A percentile compares a stretch with the other conserved stretches of the same genome.
phyloP scores from a whole-genome alignment of 768 basidiomycete species.

The Pulveroboletus sp. region DNA sequence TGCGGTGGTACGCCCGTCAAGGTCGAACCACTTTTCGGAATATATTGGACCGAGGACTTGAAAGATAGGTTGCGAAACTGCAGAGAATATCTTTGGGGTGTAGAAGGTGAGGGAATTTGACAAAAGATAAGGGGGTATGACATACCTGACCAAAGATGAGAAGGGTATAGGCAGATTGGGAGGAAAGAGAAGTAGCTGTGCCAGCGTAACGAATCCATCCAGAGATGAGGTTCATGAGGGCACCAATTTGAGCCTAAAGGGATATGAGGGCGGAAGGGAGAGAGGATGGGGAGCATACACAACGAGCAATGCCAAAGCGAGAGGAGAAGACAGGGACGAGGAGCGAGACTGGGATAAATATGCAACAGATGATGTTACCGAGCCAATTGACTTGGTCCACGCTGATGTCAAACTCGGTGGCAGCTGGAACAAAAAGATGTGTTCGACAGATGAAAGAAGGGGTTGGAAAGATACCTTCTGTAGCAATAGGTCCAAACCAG shows the following conservation, averaged over 20 bases:
- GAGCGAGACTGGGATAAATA: conserved; percentile 62
- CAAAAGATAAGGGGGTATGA: neutral
- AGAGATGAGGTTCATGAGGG: conserved; percentile 50
- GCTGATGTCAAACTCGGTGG: conserved; percentile 60
- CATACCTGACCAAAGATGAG: conserved; percentile 68
- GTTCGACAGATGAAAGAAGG: neutral
- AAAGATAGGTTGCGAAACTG: conserved; percentile 65
- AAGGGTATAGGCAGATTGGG: conserved; percentile 54
- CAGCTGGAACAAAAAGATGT: conserved; percentile 38
- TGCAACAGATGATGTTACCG: conserved; percentile 58
- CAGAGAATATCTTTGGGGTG: conserved; percentile 49
- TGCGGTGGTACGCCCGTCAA: conserved; percentile 72
- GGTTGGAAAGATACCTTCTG: conserved; percentile 44
- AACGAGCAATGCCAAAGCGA: conserved; percentile 57
- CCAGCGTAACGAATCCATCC: conserved; percentile 79
- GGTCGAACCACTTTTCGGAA: conserved; percentile 81
- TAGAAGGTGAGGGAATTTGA: neutral
- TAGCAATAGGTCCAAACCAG: conserved; percentile 85
- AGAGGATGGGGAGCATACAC: conserved; percentile 44
- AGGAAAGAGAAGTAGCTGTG: conserved; percentile 51
- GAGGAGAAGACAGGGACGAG: conserved; percentile 54
- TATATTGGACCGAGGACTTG: conserved; percentile 78
- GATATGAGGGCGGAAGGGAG: neutral
- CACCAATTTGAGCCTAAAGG: conserved; percentile 60
- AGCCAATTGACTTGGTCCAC: conserved; percentile 79